phyloP scores from a whole-genome alignment of 2,329 filamentous ascomycete species.

The Colletotrichum costaricense region DNA sequence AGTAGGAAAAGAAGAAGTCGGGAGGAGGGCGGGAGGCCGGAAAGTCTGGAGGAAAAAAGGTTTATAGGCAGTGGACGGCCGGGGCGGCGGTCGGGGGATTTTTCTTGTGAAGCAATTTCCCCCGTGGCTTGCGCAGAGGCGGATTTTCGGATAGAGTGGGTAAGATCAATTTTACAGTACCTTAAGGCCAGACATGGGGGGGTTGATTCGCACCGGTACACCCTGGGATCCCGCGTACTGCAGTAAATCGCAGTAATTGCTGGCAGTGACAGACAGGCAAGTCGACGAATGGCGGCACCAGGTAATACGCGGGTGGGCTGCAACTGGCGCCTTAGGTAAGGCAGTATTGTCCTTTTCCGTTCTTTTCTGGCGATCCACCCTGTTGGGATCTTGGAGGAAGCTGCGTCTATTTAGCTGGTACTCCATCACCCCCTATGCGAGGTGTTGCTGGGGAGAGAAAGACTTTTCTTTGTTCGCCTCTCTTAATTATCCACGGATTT shows the following conservation, averaged over 20 bases:
- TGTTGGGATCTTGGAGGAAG: neutral
- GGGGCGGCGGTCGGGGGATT: slow-evolving; percentile 26
- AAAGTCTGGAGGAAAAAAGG: slow-evolving; percentile 4
- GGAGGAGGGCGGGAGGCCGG: neutral
- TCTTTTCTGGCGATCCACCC: neutral
- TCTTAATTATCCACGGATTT: neutral
- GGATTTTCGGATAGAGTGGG: slow-evolving; percentile 28
- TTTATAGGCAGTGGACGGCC: neutral
- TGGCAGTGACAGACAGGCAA: neutral
- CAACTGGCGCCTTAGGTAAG: neutral
- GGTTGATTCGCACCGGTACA: slow-evolving; percentile 4
- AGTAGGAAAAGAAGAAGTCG: neutral
- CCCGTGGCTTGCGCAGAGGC: slow-evolving; percentile 30
- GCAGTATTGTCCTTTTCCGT: neutral
- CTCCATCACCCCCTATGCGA: neutral
- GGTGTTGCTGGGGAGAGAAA: slow-evolving; percentile 7
- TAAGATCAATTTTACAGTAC: slow-evolving; percentile 9
- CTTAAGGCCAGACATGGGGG: slow-evolving; percentile 1
- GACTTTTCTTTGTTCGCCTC: neutral
- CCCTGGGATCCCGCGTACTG: too few relatives aligned
- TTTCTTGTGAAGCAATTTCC: slow-evolving; percentile 30
- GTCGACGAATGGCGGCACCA: neutral
- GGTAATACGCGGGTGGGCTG: neutral
- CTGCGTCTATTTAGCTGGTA: neutral
- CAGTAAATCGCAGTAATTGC: neutral